phyloP scores from a whole-genome alignment of 2,329 filamentous ascomycete genomes.

The Colletotrichum sp. region DNA sequence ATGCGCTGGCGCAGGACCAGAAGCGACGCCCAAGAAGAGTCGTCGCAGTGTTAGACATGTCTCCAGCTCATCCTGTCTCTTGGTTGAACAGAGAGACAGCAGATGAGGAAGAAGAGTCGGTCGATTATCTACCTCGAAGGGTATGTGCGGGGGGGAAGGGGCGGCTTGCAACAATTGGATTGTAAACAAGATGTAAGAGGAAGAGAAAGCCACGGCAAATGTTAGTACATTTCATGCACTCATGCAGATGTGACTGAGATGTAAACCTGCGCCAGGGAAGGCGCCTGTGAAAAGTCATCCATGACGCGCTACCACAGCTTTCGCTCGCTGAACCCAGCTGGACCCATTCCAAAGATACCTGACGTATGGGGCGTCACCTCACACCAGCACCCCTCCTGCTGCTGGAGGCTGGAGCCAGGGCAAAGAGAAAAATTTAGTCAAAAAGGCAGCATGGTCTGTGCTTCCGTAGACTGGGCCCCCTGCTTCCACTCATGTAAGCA shows the following conservation, averaged over 20 bases:
- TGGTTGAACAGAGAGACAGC: slow-evolving; percentile 15
- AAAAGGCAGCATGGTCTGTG: slow-evolving; percentile 1
- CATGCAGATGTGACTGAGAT: slow-evolving; percentile 18
- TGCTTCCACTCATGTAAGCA: neutral
- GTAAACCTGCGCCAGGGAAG: slow-evolving; percentile 18
- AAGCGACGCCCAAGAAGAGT: slow-evolving; percentile 38
- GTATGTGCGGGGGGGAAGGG: neutral
- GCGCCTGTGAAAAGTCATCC: slow-evolving; percentile 37
- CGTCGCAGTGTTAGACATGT: slow-evolving; percentile 42
- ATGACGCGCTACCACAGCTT: slow-evolving; percentile 39
- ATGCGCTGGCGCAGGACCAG: slow-evolving; percentile 28
- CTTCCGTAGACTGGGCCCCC: neutral
- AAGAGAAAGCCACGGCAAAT: slow-evolving; percentile 5
- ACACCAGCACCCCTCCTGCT: neutral
- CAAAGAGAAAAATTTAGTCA: slow-evolving; percentile 4
- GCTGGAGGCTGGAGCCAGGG: neutral
- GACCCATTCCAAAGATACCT: slow-evolving; percentile 14
- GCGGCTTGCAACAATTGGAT: neutral
- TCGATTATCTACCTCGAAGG: slow-evolving; percentile 1
- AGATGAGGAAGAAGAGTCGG: neutral
- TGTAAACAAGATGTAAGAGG: neutral
- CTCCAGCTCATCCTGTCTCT: slow-evolving; percentile 38
- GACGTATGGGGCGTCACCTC: slow-evolving; percentile 2
- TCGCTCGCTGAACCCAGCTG: slow-evolving; percentile 19
- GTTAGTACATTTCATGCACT: slow-evolving; percentile 20